These are phyloP conservation scores for Sclerotinia borealis DNA, from an alignment of 2,329 filamentous ascomycete species.

Conservation along the genomic window DNA sequence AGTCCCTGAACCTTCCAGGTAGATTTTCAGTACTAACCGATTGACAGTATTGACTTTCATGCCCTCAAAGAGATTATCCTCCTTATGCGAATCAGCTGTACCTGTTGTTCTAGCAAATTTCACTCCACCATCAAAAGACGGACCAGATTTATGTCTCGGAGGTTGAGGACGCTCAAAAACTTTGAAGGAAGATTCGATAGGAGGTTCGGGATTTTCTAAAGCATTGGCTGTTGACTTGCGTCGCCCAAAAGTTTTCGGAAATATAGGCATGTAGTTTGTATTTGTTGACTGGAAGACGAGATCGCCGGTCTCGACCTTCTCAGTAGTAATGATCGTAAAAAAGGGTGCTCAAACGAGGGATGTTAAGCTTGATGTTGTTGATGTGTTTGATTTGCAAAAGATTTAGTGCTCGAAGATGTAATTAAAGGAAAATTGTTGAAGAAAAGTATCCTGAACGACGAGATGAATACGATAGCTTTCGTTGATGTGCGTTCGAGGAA, in stretches of 20 bases:
- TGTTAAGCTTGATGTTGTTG: neutral
- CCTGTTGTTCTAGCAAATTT: constrained; percentile 25
- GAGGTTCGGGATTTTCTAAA: constrained; percentile 24
- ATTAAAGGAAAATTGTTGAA: neutral
- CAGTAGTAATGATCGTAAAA: neutral
- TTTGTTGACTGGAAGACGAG: constrained; percentile 14
- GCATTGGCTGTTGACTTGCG: constrained; percentile 32
- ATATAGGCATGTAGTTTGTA: constrained; percentile 33
- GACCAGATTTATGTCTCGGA: constrained; percentile 15
- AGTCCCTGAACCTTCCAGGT: neutral
- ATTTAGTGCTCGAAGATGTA: neutral
- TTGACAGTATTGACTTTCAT: constrained; percentile 24
- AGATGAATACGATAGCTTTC: constrained; percentile 4
- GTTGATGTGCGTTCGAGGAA: constrained; percentile 9
- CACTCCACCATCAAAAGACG: constrained; percentile 31
- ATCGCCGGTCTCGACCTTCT: constrained; percentile 10
- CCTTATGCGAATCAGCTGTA: constrained; percentile 24
- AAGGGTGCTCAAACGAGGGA: constrained; percentile 1
- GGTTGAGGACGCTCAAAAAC: constrained; percentile 31
- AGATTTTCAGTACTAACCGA: constrained; percentile 28
- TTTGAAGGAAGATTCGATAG: constrained; percentile 30
- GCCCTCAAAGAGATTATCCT: constrained; percentile 33
- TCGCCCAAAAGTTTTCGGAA: constrained; percentile 32
- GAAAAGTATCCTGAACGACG: neutral
- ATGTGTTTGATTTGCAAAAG: constrained; percentile 1